These are phyloP conservation scores for Aspergillus viridinutans DNA, from an alignment of 2,329 filamentous ascomycete species.

Conservation along the genomic window DNA sequence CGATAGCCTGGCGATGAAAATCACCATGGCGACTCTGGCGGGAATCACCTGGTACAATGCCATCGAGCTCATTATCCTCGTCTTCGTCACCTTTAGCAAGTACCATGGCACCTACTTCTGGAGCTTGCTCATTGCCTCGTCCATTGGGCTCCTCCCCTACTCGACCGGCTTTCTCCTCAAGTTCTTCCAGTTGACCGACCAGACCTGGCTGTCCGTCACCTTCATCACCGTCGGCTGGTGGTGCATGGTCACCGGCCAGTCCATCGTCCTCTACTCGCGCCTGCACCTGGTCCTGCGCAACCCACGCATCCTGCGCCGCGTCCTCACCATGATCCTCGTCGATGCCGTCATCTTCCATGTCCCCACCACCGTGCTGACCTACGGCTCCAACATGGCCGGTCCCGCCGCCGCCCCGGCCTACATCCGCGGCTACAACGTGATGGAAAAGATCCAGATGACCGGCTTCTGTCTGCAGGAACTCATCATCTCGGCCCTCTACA, in stretches of 20 bases:
- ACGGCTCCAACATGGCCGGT: conserved; percentile 37
- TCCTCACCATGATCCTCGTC: conserved; percentile 46
- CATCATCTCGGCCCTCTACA: conserved; percentile 52
- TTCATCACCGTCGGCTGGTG: conserved; percentile 46
- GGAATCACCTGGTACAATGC: conserved; percentile 50
- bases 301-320: conserved; percentile 35
- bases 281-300: conserved; percentile 45
- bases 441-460: conserved; percentile 55
- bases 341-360: conserved; percentile 43
- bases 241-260: conserved; percentile 47
- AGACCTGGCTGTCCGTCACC: conserved; percentile 38
- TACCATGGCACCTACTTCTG: conserved; percentile 50
- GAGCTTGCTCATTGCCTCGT: conserved; percentile 44
- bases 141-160: conserved; percentile 43
- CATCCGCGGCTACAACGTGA: conserved; percentile 39
- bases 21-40: conserved; percentile 45
- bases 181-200: conserved; percentile 38
- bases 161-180: conserved; percentile 47
- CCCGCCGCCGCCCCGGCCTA: conserved; percentile 17
- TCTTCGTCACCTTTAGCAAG: conserved; percentile 47
- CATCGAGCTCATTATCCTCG: conserved; percentile 46
- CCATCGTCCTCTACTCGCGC: conserved; percentile 48
- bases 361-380: conserved; percentile 45
- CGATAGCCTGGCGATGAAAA: conserved; percentile 33
- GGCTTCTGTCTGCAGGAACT: conserved; percentile 55